Conservation (phyloP, 768 basidiomycete species). For the Butyriboletus loyo region DNA sequence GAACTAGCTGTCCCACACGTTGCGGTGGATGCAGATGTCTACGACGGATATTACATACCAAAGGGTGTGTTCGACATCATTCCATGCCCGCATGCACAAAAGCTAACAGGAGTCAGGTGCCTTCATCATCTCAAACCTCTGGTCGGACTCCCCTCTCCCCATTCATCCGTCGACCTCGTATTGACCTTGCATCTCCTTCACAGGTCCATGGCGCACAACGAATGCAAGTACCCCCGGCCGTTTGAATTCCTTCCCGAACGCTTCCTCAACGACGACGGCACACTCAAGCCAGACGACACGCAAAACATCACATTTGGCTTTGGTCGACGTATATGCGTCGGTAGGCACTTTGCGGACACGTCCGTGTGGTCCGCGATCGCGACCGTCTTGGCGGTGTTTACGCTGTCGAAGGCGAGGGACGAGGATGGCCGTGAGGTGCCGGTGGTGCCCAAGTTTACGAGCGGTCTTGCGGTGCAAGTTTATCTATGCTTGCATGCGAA, state of each 20-base stretch:
- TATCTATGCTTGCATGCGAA: not conserved
- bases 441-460: slow-evolving; percentile 13
- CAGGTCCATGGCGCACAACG: slow-evolving; percentile 17
- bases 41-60: slow-evolving; percentile 49
- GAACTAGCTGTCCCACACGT: slow-evolving; percentile 26
- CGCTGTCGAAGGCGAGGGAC: slow-evolving; percentile 5
- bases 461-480: slow-evolving; percentile 11
- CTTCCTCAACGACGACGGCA: slow-evolving; percentile 31
- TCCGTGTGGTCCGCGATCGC: slow-evolving; percentile 18
- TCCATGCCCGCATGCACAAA: not conserved
- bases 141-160: not conserved
- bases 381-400: slow-evolving; percentile 11
- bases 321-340: slow-evolving; percentile 26
- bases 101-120: not conserved
- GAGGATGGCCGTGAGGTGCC: slow-evolving; percentile 10
- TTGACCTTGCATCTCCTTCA: not conserved
- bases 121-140: slow-evolving; percentile 10
- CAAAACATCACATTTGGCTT: slow-evolving; percentile 22
- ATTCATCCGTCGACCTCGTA: not conserved
- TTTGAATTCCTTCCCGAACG: slow-evolving; percentile 39
- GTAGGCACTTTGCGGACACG: slow-evolving; percentile 18
- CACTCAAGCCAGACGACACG: slow-evolving; percentile 9
- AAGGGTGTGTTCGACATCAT: slow-evolving; percentile 16
- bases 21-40: slow-evolving; percentile 37
- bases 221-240: slow-evolving; percentile 34